Conservation (phyloP, 1,284 basidiomycete genomes). For the Sporisorium graminicola region DNA sequence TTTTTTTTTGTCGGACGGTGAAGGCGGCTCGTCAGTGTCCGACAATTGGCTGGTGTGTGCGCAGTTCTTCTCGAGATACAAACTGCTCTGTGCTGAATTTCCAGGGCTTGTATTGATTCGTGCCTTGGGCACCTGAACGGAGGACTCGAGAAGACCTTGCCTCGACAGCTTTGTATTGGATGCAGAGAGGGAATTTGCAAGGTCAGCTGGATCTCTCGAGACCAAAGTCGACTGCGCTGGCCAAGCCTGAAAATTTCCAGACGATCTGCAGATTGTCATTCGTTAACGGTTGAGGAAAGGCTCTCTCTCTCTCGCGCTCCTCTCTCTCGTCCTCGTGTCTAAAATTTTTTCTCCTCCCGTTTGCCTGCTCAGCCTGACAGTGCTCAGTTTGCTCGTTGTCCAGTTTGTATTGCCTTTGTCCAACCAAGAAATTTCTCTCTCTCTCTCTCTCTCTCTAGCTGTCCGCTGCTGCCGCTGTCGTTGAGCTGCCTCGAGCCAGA, state of each 20-base stretch:
- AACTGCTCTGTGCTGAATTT: neutral
- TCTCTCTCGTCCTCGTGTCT: neutral
- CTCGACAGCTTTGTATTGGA: conserved; percentile 6
- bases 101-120: conserved; percentile 7
- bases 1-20: neutral
- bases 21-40: conserved; percentile 7
- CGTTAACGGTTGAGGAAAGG: conserved; percentile 6
- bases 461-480: conserved; percentile 13
- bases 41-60: conserved; percentile 20
- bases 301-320: neutral
- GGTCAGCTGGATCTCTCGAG: neutral
- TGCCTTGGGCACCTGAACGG: conserved; percentile 5
- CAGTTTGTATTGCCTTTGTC: conserved; percentile 19
- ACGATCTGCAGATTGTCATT: conserved; percentile 9
- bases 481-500: conserved; percentile 15
- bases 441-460: conserved; percentile 1
- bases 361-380: neutral
- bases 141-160: neutral
- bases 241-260: conserved; percentile 9
- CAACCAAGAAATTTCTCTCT: conserved; percentile 7
- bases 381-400: conserved; percentile 14
- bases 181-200: neutral
- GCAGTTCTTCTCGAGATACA: conserved; percentile 34
- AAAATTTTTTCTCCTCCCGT: conserved; percentile 14
- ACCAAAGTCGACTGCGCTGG: conserved; percentile 13